Base-by-base conservation (phyloP, 495 filamentous ascomycete species). In the Lasiosphaeria hispida region DNA sequence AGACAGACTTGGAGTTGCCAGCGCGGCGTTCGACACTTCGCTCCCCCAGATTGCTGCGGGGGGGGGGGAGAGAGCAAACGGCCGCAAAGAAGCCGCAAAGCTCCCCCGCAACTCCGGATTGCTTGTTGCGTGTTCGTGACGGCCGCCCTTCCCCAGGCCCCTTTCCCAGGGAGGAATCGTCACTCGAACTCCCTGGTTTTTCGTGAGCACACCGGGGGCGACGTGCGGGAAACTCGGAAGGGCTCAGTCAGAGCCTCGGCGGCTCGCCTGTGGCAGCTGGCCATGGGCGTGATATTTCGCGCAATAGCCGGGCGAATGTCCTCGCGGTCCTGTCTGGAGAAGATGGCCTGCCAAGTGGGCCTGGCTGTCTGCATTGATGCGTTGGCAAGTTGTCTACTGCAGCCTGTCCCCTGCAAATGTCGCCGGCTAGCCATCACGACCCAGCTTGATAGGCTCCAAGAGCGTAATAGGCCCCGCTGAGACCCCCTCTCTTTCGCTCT, bases 341-440 rank as follows among this genome's bases (percentile, higher is more conserved):
- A 33, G 45, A 52, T 42, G 61, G 61, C 30, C 61, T 38, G 47
- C 53, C 45, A 53, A 67, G 64, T 57, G 65, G 68, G 51, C 63
- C 65, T 58, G 61, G 62, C 38, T 45, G 50, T 58, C 68, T 72
- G 69, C 69, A 72, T 57, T 69, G 69, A 70, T 72, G 69, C 44
- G 69, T 67, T 72, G 69, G 69, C 69, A 70, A 55, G 62, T 45
- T 55, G 57, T 53, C 55, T 30, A 48, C 44, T 66, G 68, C 69
- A 66, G 66, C 68, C 42, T 54, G 59, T 45, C 63, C 68, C 67
- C 62, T 65, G 66, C 57, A 60, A 49, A 38, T 61, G 65, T 65
- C 57, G 63, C 67, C 63, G 59, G 59, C 60, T 63, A 65, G 61
- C 58, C 35, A 41, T 52, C 55, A 62, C 60, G 51, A 42, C 33